Conservation (phyloP, 805 yeast species). For the Lipomyces spencermartinsiae region DNA sequence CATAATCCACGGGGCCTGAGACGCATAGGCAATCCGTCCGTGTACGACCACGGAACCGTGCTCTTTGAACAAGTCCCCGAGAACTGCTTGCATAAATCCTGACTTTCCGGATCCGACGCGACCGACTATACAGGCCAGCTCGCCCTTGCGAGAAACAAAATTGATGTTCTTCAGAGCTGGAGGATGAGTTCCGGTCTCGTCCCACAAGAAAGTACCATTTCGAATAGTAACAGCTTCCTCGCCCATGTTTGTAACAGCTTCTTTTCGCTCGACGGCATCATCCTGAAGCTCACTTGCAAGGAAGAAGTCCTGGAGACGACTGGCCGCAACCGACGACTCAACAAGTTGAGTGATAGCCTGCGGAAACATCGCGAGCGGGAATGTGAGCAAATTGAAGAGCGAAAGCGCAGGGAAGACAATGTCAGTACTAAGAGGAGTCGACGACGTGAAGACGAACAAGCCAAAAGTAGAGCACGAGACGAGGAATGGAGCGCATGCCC, state of each 20-base stretch:
- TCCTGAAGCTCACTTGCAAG: constrained; percentile 75
- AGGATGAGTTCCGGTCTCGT: constrained; percentile 76
- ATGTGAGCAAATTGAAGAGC: constrained; percentile 82
- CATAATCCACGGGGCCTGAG: constrained; percentile 97
- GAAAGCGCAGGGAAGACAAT: constrained; percentile 87
- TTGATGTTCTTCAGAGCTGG: constrained; percentile 71
- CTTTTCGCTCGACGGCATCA: constrained; percentile 67
- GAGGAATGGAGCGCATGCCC: constrained; percentile 85
- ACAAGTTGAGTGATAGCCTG: constrained; percentile 83
- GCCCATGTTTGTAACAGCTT: constrained; percentile 71
- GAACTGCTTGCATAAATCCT: constrained; percentile 74
- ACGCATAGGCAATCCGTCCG: constrained; percentile 86
- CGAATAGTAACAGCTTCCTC: constrained; percentile 58
- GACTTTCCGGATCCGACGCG: constrained; percentile 91
- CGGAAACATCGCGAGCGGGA: constrained; percentile 93
- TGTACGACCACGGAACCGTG: constrained; percentile 73
- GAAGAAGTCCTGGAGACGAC: constrained; percentile 74
- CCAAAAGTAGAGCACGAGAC: constrained; percentile 92
- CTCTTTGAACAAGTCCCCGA: constrained; percentile 81
- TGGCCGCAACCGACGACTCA: constrained; percentile 71
- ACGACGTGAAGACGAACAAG: constrained; percentile 66
- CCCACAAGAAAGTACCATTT: constrained; percentile 55
- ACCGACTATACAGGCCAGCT: constrained; percentile 84
- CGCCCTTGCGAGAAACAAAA: constrained; percentile 72
- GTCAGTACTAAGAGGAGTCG: constrained; percentile 80